Percentiles rank a stretch among this genome's conserved stretches.
These are phyloP conservation scores for Candida orba DNA, from an alignment of 805 yeast species.

Conservation along the genomic window DNA sequence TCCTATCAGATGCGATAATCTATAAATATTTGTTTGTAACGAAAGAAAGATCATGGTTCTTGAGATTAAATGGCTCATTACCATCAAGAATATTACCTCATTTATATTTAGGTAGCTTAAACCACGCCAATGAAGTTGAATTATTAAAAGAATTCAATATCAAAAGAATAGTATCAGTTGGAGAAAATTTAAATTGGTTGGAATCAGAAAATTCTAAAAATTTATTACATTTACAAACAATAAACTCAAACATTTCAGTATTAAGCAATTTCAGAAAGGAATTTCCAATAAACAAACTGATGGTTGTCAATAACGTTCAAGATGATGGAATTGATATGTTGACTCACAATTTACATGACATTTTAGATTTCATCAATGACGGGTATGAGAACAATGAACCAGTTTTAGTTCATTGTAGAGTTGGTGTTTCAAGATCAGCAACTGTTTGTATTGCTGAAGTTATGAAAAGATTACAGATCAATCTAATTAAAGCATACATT, in stretches of 20 bases:
- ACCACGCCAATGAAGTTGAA: conserved; percentile 69
- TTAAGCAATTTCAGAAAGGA: conserved; percentile 9
- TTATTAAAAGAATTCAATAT: conserved; percentile 62
- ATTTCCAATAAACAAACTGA: conserved; percentile 22
- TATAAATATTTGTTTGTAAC: conserved; percentile 27
- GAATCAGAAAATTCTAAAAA: conserved; percentile 11
- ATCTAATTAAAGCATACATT: conserved; percentile 72
- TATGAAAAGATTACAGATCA: conserved; percentile 65
- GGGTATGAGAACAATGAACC: conserved; percentile 38
- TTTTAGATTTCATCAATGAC: conserved; percentile 59
- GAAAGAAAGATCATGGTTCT: conserved; percentile 23
- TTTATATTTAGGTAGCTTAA: conserved; percentile 75
- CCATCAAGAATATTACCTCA: conserved; percentile 84
- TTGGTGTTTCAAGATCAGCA: conserved; percentile 92
- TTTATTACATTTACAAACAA: conserved; percentile 8
- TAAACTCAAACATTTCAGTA: conserved; percentile 16
- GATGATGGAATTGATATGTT: conserved; percentile 90
- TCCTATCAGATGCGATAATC: conserved; percentile 24
- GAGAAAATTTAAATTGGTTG: conserved; percentile 70
- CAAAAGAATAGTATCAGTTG: conserved; percentile 73
- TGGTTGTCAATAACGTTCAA: conserved; percentile 66
- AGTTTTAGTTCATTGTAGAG: conserved; percentile 85
- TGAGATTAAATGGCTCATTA: conserved; percentile 49
- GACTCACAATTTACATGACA: conserved; percentile 50
- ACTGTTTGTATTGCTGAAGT: conserved; percentile 94